A percentile compares a stretch with the other conserved stretches of the same genome.
Conservation (phyloP, 2,329 filamentous ascomycete genomes). For the Ascochyta viciae-villosae region DNA sequence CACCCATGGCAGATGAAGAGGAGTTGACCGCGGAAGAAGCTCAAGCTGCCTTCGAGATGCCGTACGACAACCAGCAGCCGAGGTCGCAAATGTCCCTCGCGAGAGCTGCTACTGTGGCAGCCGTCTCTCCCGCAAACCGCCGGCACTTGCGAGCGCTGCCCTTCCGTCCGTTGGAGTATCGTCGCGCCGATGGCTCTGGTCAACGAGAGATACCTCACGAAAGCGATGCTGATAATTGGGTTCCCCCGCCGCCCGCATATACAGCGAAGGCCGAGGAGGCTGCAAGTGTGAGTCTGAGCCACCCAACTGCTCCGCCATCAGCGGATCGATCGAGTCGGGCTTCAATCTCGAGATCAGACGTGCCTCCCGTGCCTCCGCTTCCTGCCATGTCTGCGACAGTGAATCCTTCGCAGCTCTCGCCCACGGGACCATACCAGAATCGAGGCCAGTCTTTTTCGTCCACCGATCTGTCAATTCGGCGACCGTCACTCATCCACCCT, state of each 20-base stretch:
- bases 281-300: constrained; percentile 47
- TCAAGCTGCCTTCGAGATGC: constrained; percentile 48
- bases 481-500: constrained; percentile 44
- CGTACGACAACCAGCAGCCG: constrained; percentile 51
- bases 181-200: constrained; percentile 69
- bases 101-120: constrained; percentile 55
- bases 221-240: constrained; percentile 88
- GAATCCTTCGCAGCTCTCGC: constrained; percentile 26
- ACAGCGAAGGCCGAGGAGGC: constrained; percentile 63
- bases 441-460: constrained; percentile 34
- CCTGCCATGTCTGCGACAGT: constrained; percentile 34
- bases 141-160: constrained; percentile 66
- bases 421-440: constrained; percentile 28
- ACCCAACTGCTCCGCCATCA: constrained; percentile 41
- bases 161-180: constrained; percentile 66
- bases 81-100: constrained; percentile 49
- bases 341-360: constrained; percentile 10
- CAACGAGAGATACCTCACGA: constrained; percentile 77
- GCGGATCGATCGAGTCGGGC: constrained; percentile 6
- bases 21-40: constrained; percentile 45
- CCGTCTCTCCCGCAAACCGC: constrained; percentile 76
- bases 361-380: constrained; percentile 21
- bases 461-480: constrained; percentile 30
- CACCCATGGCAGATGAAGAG: constrained; percentile 37
- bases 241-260: constrained; percentile 83